Evolutionary conservation across 179 eudicot genomes (phyloP).

Genomic region (Amaranthus tricolor): DNA sequence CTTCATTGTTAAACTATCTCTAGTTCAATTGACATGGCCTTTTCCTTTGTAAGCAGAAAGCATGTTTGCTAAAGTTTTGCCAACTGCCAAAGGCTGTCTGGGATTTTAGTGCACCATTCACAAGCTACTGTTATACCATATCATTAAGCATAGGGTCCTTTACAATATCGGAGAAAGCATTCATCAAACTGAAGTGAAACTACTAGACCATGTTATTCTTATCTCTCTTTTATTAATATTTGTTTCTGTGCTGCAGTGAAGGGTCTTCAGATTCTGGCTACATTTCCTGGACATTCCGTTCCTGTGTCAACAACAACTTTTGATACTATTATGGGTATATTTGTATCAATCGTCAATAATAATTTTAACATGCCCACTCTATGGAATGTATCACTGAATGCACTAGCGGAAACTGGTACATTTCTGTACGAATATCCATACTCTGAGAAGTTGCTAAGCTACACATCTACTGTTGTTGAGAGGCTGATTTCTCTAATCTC

Average conservation of each 20-base stretch:
- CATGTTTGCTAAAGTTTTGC: neutral
- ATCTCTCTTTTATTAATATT: slow-evolving; percentile 1
- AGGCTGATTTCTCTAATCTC: slow-evolving; percentile 51
- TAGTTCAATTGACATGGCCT: neutral
- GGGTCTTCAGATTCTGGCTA: slow-evolving; percentile 75
- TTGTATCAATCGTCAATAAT: slow-evolving; percentile 45
- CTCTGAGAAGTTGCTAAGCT: slow-evolving; percentile 55
- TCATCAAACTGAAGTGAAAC: neutral
- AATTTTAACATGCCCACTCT: slow-evolving; percentile 35
- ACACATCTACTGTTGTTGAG: slow-evolving; percentile 59
- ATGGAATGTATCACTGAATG: slow-evolving; percentile 62
- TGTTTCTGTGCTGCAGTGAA: slow-evolving; percentile 53
- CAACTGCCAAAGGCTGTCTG: neutral
- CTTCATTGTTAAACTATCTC: neutral
- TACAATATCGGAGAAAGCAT: neutral
- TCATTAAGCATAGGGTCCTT: neutral
- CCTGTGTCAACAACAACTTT: slow-evolving; percentile 53
- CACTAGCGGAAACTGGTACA: slow-evolving; percentile 58
- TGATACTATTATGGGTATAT: slow-evolving; percentile 53
- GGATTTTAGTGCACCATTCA: neutral
- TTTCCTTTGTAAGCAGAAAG: slow-evolving; percentile 1
- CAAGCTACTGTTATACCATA: neutral
- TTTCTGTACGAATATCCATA: slow-evolving; percentile 47
- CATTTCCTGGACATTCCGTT: slow-evolving; percentile 68
- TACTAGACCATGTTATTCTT: neutral